These are phyloP conservation scores for Stagonosporopsis rhizophila DNA, from an alignment of 2,329 filamentous ascomycete species.

Conservation along the genomic window DNA sequence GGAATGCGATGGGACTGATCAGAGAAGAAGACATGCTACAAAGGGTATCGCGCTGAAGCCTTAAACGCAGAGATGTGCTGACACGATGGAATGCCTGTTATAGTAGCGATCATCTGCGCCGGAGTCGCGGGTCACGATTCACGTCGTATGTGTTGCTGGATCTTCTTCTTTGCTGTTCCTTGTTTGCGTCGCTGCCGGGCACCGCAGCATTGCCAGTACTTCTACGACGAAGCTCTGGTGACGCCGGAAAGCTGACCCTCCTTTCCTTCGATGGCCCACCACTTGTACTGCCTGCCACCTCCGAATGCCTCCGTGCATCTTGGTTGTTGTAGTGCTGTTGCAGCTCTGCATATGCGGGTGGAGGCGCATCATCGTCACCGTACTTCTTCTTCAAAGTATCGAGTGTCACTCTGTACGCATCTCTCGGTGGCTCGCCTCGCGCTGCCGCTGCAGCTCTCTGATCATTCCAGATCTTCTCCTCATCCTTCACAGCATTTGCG, in stretches of 20 bases:
- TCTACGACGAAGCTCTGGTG: background rate
- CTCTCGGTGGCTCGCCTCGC: background rate
- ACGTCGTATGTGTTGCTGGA: slow-evolving; percentile 3
- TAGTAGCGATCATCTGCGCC: background rate
- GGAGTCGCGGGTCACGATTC: slow-evolving; percentile 9
- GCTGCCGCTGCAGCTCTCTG: background rate
- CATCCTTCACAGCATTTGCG: slow-evolving; percentile 13
- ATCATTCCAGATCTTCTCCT: slow-evolving; percentile 6
- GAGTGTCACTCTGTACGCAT: slow-evolving; percentile 3
- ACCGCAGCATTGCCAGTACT: background rate
- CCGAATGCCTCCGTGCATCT: background rate
- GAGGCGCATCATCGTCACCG: background rate
- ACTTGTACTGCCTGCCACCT: background rate
- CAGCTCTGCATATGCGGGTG: background rate
- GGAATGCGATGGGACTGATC: background rate
- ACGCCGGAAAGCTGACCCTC: background rate
- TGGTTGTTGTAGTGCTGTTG: background rate
- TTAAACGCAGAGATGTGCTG: background rate
- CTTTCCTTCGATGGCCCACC: background rate
- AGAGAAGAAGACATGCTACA: background rate
- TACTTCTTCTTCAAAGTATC: slow-evolving; percentile 8
- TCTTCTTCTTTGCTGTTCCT: background rate
- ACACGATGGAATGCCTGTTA: too few relatives aligned
- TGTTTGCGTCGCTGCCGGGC: background rate
- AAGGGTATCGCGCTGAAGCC: background rate